A percentile compares a stretch with the other conserved stretches of the same genome.
Evolutionary conservation across 2,329 filamentous ascomycete genomes (phyloP).

Genomic region (Gaeumannomyces tritici): DNA sequence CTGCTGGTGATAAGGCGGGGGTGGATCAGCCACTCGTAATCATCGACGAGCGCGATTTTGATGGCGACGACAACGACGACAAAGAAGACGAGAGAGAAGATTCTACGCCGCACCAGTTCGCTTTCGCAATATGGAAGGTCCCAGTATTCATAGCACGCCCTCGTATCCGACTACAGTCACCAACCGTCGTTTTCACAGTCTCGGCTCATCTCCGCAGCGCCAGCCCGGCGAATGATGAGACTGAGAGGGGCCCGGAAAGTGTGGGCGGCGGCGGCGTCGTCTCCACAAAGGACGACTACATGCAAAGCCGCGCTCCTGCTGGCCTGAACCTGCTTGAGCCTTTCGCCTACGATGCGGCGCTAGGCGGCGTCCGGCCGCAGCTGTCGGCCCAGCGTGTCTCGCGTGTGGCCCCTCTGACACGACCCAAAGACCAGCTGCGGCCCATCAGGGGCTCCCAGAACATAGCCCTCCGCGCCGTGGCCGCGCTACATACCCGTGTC

Average conservation of each 20-base stretch:
- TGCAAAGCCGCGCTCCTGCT: constrained; percentile 58
- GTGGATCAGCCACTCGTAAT: constrained; percentile 12
- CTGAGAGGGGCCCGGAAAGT: constrained; percentile 23
- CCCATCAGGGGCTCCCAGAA: constrained; percentile 56
- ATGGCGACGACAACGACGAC: constrained; percentile 12
- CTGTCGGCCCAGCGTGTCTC: constrained; percentile 68
- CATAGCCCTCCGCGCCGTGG: constrained; percentile 54
- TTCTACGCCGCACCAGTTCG: constrained; percentile 20
- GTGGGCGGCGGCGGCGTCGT: constrained; percentile 24
- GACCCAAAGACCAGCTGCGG: constrained; percentile 49
- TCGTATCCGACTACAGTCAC: constrained; percentile 55
- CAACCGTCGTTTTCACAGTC: constrained; percentile 55
- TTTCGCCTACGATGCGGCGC: constrained; percentile 55
- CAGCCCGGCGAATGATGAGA: constrained; percentile 19
- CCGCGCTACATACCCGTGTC: constrained; percentile 63
- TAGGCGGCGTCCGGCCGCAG: constrained; percentile 52
- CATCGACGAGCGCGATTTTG: constrained; percentile 14
- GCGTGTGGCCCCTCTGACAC: constrained; percentile 59
- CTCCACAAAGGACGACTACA: constrained; percentile 47
- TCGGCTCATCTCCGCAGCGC: constrained; percentile 39
- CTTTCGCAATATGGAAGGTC: constrained; percentile 51
- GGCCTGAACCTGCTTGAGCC: constrained; percentile 71
- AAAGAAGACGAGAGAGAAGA: constrained; percentile 10
- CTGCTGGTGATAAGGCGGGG: neutral
- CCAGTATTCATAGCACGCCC: constrained; percentile 48